Evolutionary conservation across 805 yeast species (phyloP).

Genomic region (Metschnikowia lochheadii): DNA sequence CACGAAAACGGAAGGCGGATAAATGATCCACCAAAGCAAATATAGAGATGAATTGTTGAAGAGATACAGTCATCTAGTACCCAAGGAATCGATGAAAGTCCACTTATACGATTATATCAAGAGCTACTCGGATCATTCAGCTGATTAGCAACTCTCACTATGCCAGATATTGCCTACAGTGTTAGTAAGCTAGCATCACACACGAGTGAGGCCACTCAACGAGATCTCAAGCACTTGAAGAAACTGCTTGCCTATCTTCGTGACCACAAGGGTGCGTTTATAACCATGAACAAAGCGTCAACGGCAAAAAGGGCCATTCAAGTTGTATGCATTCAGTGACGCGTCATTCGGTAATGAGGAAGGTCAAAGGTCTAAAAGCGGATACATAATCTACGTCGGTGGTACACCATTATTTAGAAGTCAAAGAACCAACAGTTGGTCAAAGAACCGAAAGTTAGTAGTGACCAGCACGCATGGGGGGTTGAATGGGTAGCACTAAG

Average conservation of each 20-base stretch:
- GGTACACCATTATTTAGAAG: background rate
- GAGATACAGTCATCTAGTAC: background rate
- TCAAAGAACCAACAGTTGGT: too few relatives aligned
- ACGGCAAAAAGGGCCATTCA: background rate
- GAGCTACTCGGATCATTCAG: conserved; percentile 3
- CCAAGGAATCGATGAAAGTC: background rate
- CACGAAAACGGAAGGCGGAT: background rate
- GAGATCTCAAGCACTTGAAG: background rate
- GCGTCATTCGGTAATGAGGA: background rate
- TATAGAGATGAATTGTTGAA: background rate
- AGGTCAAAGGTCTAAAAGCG: background rate
- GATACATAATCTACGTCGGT: background rate
- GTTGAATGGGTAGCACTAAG: background rate
- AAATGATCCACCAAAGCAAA: background rate
- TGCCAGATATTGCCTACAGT: conserved; percentile 2
- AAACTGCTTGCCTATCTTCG: background rate
- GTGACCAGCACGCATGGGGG: background rate
- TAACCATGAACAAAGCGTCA: background rate
- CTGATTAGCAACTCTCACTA: conserved; percentile 2
- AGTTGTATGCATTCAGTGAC: background rate
- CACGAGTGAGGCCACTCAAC: background rate
- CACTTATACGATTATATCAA: background rate
- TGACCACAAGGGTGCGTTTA: background rate
- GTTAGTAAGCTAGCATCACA: conserved; percentile 2
- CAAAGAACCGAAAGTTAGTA: too few relatives aligned